Percentiles rank a stretch among this genome's conserved stretches.
phyloP scores from a whole-genome alignment of 192 early-diverging fungal species.

The Coemansia sp. region DNA sequence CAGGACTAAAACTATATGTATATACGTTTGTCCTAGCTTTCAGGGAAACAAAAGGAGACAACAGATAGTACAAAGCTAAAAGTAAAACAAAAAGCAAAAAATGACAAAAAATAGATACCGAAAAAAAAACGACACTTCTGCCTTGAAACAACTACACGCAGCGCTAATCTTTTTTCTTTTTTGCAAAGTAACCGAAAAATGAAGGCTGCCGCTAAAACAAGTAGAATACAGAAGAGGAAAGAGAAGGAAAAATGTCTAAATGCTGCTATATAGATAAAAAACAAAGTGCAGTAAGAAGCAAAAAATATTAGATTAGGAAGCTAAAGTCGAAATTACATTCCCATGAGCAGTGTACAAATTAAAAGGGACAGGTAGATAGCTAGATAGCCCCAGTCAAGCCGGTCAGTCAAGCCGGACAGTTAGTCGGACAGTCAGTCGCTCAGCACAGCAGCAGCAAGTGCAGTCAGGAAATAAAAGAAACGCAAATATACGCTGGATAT shows the following conservation, averaged over 20 bases:
- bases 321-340: neutral
- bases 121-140: neutral
- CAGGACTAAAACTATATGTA: neutral
- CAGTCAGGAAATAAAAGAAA: neutral
- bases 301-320: neutral
- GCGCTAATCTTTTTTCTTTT: neutral
- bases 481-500: neutral
- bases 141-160: neutral
- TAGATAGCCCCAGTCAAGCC: neutral
- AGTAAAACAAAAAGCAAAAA: neutral
- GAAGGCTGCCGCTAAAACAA: constrained; percentile 21
- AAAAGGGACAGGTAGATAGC: neutral
- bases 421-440: too few relatives aligned
- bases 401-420: too few relatives aligned
- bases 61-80: neutral
- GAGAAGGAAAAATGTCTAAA: constrained; percentile 11
- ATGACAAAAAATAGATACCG: neutral
- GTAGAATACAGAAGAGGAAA: constrained; percentile 19
- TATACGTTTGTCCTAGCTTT: neutral
- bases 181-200: constrained; percentile 10
- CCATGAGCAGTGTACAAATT: neutral
- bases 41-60: constrained; percentile 6
- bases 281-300: constrained; percentile 2
- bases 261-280: neutral
- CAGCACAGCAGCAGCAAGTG: neutral